These are phyloP conservation scores for Apiospora aurea DNA, from an alignment of 2,329 filamentous ascomycete species.

Conservation along the genomic window DNA sequence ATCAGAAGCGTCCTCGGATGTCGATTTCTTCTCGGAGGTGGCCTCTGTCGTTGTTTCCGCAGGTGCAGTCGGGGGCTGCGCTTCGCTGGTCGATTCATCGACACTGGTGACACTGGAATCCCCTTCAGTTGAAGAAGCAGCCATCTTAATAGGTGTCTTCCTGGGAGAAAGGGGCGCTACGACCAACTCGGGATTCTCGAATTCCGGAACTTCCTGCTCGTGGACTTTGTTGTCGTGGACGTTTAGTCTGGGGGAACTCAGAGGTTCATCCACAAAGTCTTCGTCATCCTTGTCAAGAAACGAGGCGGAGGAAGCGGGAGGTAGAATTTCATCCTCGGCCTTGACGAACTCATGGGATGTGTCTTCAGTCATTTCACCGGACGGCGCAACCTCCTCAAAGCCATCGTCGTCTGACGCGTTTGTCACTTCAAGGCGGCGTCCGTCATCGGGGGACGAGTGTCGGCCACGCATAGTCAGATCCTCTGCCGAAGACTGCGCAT, in stretches of 20 bases:
- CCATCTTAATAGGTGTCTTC: slow-evolving; percentile 38
- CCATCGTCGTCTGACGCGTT: slow-evolving; percentile 89
- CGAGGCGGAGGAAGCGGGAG: slow-evolving; percentile 42
- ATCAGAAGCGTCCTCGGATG: slow-evolving; percentile 3
- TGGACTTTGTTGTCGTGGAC: slow-evolving; percentile 65
- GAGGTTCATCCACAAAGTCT: slow-evolving; percentile 80
- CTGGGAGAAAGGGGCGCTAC: slow-evolving; percentile 65
- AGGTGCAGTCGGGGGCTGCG: neutral
- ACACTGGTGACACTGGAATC: neutral
- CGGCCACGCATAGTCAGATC: slow-evolving; percentile 66
- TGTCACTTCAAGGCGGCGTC: slow-evolving; percentile 76
- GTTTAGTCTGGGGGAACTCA: slow-evolving; percentile 71
- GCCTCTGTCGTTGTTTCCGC: neutral
- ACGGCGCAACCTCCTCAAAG: slow-evolving; percentile 85
- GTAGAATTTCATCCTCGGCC: slow-evolving; percentile 59
- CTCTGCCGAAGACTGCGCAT: slow-evolving; percentile 61
- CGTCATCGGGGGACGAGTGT: slow-evolving; percentile 61
- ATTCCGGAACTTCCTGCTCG: slow-evolving; percentile 52
- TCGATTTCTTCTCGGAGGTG: neutral
- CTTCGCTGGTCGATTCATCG: neutral
- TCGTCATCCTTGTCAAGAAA: slow-evolving; percentile 69
- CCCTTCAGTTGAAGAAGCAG: neutral
- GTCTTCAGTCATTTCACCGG: slow-evolving; percentile 75
- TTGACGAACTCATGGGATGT: slow-evolving; percentile 74
- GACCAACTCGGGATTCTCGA: slow-evolving; percentile 63